Percentiles rank a stretch among this genome's conserved stretches.
These are phyloP conservation scores for Diutina neorugosa DNA, from an alignment of 1,139 yeast genomes.

Conservation along the genomic window DNA sequence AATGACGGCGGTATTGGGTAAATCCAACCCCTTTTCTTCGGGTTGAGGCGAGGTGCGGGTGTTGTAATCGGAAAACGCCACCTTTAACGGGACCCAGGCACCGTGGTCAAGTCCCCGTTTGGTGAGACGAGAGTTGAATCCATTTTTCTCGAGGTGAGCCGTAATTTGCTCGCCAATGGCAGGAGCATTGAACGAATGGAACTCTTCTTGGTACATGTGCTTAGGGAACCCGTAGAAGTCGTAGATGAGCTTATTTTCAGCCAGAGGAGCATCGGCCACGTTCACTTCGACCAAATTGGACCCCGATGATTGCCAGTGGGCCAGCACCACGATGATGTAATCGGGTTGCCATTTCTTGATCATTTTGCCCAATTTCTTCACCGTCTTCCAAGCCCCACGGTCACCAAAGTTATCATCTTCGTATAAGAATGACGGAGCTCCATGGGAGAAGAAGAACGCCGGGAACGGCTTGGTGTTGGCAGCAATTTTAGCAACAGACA, in stretches of 20 bases:
- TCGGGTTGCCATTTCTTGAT: slow-evolving; percentile 49
- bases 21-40: slow-evolving; percentile 18
- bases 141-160: slow-evolving; percentile 24
- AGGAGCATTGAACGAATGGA: slow-evolving; percentile 35
- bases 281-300: slow-evolving; percentile 36
- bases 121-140: slow-evolving; percentile 31
- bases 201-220: slow-evolving; percentile 49
- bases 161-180: slow-evolving; percentile 33
- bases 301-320: slow-evolving; percentile 58
- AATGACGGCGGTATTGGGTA: slow-evolving; percentile 37
- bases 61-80: slow-evolving; percentile 43
- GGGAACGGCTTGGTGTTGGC: slow-evolving; percentile 26
- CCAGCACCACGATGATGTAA: slow-evolving; percentile 53
- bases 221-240: slow-evolving; percentile 67
- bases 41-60: slow-evolving; percentile 6
- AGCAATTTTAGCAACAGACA: not conserved
- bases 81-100: slow-evolving; percentile 69
- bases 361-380: slow-evolving; percentile 35
- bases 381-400: slow-evolving; percentile 45
- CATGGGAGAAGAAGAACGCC: slow-evolving; percentile 59
- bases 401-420: slow-evolving; percentile 31
- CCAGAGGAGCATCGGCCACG: slow-evolving; percentile 13
- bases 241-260: slow-evolving; percentile 39
- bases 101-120: slow-evolving; percentile 72
- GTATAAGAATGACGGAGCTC: slow-evolving; percentile 68